Base-by-base conservation (phyloP, 768 basidiomycete genomes). In the Auriscalpium vulgare region DNA sequence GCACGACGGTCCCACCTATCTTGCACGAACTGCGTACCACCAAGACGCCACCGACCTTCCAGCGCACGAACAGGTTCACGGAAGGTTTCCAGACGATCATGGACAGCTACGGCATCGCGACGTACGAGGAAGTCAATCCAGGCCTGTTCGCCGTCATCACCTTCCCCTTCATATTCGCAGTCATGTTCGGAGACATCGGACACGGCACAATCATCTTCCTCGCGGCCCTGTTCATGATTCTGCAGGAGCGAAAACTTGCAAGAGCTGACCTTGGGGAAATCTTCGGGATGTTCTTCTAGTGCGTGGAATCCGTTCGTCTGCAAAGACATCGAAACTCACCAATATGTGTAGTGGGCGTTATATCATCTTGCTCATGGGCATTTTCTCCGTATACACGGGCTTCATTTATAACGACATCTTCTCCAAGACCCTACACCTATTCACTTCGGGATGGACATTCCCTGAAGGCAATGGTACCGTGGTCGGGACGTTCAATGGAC, bases 181-280 rank as follows among this genome's bases (percentile, higher is more conserved):
- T 99, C 74, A 99, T 99, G 97, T 99, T 99, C 68, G 97, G 97
- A 65, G 97, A 99, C 71, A 90, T 98, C 66, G 97, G 97, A 3
- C 97, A 99, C 72, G 97, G 93, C 35, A 75, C 82, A 58, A 84
- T 98, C 65, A 88, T 91, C 63, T 78, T 88, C 60, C 65, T 79
- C 44, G 82, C 85, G 16, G 95, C 91, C 3, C 56, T 85, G 2
- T 84, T 81, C 56, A 93, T 98, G 91, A 92, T 97, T 67, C 54
- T 87, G 54, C 75, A 80, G n/a, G 97, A 99, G 73, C 83, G 79
- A 70, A 85, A 81, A 65, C 78, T 92, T 66, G 84, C 79, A 4
- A 89, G 85, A 66, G 72, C 72, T 16, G 84, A 85, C 60, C 75
- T 94, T 21, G 88, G 81, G 63, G 94, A 92, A 86, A 95, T 97